Percentiles rank a stretch among this genome's conserved stretches.
Evolutionary conservation across 345 rosid genomes (phyloP).

Genomic region (Diplotaxis tenuifolia): DNA sequence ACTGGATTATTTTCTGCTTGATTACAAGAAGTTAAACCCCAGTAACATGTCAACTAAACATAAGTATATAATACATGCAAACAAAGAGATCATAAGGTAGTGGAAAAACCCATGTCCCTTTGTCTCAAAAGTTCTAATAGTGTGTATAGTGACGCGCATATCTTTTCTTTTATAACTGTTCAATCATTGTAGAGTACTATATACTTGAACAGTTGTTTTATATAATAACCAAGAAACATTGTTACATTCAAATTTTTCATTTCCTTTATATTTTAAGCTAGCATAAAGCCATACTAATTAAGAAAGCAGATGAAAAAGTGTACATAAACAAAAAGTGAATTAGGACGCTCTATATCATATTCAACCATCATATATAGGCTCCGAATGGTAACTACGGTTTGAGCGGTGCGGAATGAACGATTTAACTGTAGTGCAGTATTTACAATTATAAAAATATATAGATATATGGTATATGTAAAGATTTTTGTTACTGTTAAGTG

Average conservation of each 20-base stretch:
- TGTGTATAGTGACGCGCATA: background rate
- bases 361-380: no score
- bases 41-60: background rate
- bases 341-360: background rate
- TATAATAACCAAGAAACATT: background rate
- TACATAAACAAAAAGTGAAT: background rate
- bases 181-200: slow-evolving; percentile 8
- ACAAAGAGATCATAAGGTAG: background rate
- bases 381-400: no score
- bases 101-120: background rate
- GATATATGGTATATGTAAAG: no score
- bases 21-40: background rate
- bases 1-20: background rate
- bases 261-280: background rate
- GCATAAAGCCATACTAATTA: background rate
- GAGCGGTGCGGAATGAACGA: no score
- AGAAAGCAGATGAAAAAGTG: background rate
- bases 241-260: background rate
- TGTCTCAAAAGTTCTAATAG: background rate
- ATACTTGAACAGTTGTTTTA: background rate
- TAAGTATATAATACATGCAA: background rate
- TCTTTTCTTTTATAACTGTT: slow-evolving; percentile 1
- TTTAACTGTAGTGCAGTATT: no score
- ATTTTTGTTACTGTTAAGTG: no score
- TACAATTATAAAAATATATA: no score